These are phyloP conservation scores for Daedalea quercina DNA, from an alignment of 768 basidiomycete species.

Conservation along the genomic window DNA sequence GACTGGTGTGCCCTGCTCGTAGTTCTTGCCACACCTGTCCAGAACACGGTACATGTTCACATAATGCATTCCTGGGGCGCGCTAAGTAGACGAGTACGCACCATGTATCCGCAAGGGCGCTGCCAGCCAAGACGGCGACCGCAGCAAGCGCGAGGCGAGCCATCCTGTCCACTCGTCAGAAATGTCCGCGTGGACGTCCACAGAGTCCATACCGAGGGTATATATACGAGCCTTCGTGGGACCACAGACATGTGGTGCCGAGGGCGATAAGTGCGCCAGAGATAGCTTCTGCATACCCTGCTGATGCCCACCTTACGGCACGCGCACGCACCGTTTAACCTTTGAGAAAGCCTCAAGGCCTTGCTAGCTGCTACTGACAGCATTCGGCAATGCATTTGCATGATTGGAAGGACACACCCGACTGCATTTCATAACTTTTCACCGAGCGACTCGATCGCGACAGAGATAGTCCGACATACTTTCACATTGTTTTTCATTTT, in stretches of 20 bases:
- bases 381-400: no score
- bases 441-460: not conserved
- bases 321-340: no score
- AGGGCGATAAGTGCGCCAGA: not conserved
- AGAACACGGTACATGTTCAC: no score
- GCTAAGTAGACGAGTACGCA: not conserved
- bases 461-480: not conserved
- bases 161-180: not conserved
- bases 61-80: no score
- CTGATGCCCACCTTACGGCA: not conserved
- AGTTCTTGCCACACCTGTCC: slow-evolving; percentile 47
- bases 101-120: slow-evolving; percentile 2
- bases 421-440: not conserved
- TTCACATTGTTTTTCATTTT: slow-evolving; percentile 10
- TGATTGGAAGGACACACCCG: not conserved
- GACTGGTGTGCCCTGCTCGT: slow-evolving; percentile 31
- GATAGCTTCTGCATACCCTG: not conserved
- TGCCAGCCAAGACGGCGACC: not conserved
- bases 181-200: not conserved
- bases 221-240: not conserved
- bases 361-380: no score
- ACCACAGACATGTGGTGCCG: not conserved
- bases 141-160: not conserved
- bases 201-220: not conserved
- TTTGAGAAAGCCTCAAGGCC: no score